Conservation (phyloP, 139 green algal species). For the Choricystis sp. region DNA sequence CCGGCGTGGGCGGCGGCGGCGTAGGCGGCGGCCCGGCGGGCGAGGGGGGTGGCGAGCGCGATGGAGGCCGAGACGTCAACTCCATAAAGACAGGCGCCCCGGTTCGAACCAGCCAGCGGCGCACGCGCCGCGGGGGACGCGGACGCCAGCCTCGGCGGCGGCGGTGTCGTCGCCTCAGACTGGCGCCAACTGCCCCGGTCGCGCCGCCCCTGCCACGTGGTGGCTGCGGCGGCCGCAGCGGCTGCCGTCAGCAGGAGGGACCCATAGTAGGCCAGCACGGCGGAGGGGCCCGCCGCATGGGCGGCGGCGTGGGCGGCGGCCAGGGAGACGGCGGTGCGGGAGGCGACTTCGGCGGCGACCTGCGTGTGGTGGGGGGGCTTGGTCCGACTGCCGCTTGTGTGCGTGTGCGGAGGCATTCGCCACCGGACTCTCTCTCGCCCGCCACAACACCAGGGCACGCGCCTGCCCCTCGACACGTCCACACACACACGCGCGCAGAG, state of each 20-base stretch:
- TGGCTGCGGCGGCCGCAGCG: too few relatives aligned
- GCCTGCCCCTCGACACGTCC: too few relatives aligned
- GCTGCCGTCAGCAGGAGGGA: background rate
- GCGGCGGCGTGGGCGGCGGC: background rate
- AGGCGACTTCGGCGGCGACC: background rate
- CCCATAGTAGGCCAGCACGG: background rate
- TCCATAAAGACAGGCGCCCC: conserved; percentile 20
- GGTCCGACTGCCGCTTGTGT: too few relatives aligned
- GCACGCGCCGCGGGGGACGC: too few relatives aligned
- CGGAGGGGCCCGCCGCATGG: background rate
- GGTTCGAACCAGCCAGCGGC: background rate
- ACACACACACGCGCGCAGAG: too few relatives aligned
- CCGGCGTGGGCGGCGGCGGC: conserved; percentile 58
- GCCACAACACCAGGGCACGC: too few relatives aligned
- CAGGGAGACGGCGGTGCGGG: background rate
- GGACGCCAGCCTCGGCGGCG: too few relatives aligned
- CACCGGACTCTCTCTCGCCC: too few relatives aligned
- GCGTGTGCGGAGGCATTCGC: too few relatives aligned
- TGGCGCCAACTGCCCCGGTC: background rate
- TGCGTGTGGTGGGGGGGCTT: background rate
- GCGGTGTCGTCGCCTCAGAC: background rate
- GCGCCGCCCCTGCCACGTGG: background rate
- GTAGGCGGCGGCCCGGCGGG: conserved; percentile 59
- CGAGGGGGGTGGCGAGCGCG: conserved; percentile 30
- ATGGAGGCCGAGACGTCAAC: conserved; percentile 39